A percentile compares a stretch with the other conserved stretches of the same genome.
phyloP scores from a whole-genome alignment of 352 stramenopile genomes.

The Thraustotheca clavata region DNA sequence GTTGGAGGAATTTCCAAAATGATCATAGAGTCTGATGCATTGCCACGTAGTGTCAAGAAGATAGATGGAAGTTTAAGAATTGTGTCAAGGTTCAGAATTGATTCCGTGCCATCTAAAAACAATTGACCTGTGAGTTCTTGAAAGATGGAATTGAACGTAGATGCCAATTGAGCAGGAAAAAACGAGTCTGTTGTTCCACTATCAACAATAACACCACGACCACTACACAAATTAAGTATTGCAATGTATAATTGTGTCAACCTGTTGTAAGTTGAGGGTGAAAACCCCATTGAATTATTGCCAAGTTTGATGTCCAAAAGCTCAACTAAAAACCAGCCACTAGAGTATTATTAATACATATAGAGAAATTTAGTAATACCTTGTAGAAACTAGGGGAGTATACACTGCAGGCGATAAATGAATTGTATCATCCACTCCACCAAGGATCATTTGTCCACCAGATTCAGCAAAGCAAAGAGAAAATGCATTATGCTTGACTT shows the following conservation, averaged over 20 bases:
- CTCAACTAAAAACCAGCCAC: constrained; percentile 67
- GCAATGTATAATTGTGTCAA: not conserved
- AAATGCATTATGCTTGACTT: constrained; percentile 59
- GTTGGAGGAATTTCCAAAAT: constrained; percentile 48
- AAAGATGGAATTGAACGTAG: constrained; percentile 49
- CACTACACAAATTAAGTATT: constrained; percentile 21
- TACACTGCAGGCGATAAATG: constrained; percentile 55
- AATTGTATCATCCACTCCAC: constrained; percentile 65
- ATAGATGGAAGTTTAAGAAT: constrained; percentile 45
- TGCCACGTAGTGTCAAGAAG: constrained; percentile 52
- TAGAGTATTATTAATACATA: constrained; percentile 8
- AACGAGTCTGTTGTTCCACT: constrained; percentile 83
- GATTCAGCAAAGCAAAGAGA: constrained; percentile 65
- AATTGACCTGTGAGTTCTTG: constrained; percentile 31
- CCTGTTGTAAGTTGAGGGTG: constrained; percentile 39
- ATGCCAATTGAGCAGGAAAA: constrained; percentile 41
- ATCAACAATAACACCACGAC: constrained; percentile 75
- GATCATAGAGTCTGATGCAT: constrained; percentile 42
- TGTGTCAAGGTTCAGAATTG: constrained; percentile 37
- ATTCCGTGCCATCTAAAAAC: constrained; percentile 46
- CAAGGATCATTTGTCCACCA: constrained; percentile 69
- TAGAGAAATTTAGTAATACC: not conserved
- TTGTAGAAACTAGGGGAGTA: constrained; percentile 43
- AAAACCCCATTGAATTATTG: constrained; percentile 40
- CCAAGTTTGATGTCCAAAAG: constrained; percentile 70